Percentiles rank a stretch among this genome's conserved stretches.
These are phyloP conservation scores for Glarea lozoyensis DNA, from an alignment of 495 filamentous ascomycete genomes.

Conservation along the genomic window DNA sequence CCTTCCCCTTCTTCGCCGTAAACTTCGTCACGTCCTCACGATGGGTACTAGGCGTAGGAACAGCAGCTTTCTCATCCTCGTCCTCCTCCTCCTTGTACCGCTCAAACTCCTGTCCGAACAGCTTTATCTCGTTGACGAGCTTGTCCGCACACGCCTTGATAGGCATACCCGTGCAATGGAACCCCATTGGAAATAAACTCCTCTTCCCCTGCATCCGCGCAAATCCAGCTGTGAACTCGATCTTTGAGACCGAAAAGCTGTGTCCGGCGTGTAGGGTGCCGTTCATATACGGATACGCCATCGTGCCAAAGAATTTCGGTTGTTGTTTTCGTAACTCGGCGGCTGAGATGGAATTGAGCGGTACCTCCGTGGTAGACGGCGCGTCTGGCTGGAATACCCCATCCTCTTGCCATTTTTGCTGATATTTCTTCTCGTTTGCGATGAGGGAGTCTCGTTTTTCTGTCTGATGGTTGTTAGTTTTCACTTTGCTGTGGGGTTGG, in stretches of 20 bases:
- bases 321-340: conserved; percentile 63
- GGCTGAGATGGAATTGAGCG: conserved; percentile 57
- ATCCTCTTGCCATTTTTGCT: conserved; percentile 71
- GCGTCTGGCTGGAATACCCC: conserved; percentile 78
- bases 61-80: conserved; percentile 17
- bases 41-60: conserved; percentile 24
- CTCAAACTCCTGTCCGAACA: conserved; percentile 86
- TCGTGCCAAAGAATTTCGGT: conserved; percentile 88
- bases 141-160: conserved; percentile 98
- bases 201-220: conserved; percentile 85
- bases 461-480: conserved; percentile 41
- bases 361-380: conserved; percentile 65
- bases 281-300: conserved; percentile 97
- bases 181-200: conserved; percentile 81
- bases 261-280: conserved; percentile 89
- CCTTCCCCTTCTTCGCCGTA: conserved; percentile 89
- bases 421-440: conserved; percentile 86
- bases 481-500: not conserved
- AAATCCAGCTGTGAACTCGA: conserved; percentile 81
- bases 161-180: conserved; percentile 95
- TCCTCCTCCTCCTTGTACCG: conserved; percentile 34
- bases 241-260: conserved; percentile 79
- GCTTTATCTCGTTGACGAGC: conserved; percentile 74
- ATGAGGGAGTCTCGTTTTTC: conserved; percentile 89
- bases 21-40: conserved; percentile 82